Conservation (phyloP, 208 protist species). For the Spongospora subterranea region DNA sequence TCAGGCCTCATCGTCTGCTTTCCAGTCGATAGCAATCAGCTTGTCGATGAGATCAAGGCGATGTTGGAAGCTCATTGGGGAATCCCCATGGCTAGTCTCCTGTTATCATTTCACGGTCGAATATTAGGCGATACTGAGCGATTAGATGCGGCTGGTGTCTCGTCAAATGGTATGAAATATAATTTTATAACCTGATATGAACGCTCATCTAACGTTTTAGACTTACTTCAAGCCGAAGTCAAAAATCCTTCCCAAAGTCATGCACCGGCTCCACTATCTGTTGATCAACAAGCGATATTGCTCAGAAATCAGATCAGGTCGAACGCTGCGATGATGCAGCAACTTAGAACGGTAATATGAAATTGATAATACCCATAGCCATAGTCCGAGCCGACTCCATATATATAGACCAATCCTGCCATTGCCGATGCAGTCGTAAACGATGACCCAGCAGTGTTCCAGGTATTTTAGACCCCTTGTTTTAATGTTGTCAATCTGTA, state of each 20-base stretch:
- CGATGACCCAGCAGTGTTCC: neutral
- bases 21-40: neutral
- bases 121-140: conserved; percentile 24
- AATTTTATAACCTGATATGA: neutral
- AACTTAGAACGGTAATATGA: neutral
- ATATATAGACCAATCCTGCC: conserved; percentile 11
- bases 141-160: neutral
- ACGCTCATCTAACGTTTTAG: neutral
- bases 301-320: conserved; percentile 30
- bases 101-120: neutral
- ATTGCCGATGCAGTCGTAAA: neutral
- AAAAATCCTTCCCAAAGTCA: neutral
- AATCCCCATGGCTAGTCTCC: neutral
- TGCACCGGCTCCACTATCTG: neutral
- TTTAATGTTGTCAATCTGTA: neutral
- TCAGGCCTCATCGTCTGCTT: conserved; percentile 8
- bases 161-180: neutral
- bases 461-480: neutral
- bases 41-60: neutral
- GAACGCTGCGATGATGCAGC: neutral
- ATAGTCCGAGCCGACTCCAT: neutral
- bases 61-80: conserved; percentile 29
- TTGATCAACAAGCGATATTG: neutral
- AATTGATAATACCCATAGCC: neutral
- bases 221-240: conserved; percentile 12